phyloP scores from a whole-genome alignment of 2,329 filamentous ascomycete genomes.

The Fusarium devonianum region DNA sequence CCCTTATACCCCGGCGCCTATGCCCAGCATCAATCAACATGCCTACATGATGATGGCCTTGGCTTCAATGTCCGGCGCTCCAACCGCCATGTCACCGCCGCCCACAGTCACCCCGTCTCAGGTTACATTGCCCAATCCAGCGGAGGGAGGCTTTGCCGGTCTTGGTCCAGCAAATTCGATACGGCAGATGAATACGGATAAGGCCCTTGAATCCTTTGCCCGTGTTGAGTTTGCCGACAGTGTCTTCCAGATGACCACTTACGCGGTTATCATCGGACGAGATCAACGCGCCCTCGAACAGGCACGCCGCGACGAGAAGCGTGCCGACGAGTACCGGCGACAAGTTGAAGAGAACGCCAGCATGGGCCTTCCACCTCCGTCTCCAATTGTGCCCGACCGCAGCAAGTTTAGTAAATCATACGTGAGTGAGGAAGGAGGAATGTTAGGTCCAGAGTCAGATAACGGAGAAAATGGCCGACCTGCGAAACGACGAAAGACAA shows the following conservation, averaged over 20 bases:
- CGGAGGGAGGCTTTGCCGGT: conserved; percentile 43
- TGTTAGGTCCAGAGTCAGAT: conserved; percentile 69
- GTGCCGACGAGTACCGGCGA: conserved; percentile 54
- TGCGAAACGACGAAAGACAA: conserved; percentile 56
- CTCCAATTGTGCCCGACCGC: conserved; percentile 58
- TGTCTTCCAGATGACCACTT: conserved; percentile 80
- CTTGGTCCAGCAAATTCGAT: conserved; percentile 44
- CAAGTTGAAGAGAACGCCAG: conserved; percentile 56
- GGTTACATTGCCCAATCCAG: conserved; percentile 52
- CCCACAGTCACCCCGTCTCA: conserved; percentile 56
- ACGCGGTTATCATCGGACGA: conserved; percentile 74
- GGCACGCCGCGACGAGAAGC: conserved; percentile 60
- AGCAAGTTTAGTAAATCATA: conserved; percentile 69
- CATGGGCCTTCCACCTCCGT: conserved; percentile 59
- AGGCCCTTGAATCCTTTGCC: conserved; percentile 63
- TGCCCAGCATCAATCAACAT: conserved; percentile 48
- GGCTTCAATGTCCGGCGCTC: conserved; percentile 49
- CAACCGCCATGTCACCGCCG: conserved; percentile 50
- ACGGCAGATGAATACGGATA: conserved; percentile 47
- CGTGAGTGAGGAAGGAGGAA: conserved; percentile 73
- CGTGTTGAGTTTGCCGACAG: conserved; percentile 76
- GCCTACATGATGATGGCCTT: conserved; percentile 57
- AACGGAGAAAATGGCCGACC: conserved; percentile 58
- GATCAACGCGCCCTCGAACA: conserved; percentile 68
- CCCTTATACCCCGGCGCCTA: conserved; percentile 45